These are phyloP conservation scores for Cronartium quercuum DNA, from an alignment of 1,284 basidiomycete genomes.

Conservation along the genomic window DNA sequence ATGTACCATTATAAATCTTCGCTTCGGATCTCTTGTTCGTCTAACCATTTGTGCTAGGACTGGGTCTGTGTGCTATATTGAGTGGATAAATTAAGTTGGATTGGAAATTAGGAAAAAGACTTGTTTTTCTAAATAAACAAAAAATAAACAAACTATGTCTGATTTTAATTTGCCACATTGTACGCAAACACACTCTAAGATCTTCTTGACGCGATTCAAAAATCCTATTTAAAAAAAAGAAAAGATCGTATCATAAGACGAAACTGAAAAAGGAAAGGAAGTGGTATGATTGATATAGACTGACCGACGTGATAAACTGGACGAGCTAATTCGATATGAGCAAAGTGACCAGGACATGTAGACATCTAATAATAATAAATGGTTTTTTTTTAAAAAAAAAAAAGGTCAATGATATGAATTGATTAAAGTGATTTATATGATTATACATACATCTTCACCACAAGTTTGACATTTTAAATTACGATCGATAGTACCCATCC, in stretches of 20 bases:
- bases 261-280: neutral
- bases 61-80: constrained; percentile 65
- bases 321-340: constrained; percentile 92
- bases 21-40: constrained; percentile 77
- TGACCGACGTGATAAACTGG: constrained; percentile 93
- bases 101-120: constrained; percentile 62
- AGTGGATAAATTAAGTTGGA: constrained; percentile 41
- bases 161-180: constrained; percentile 97
- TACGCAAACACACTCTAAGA: constrained; percentile 95
- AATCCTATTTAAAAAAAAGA: constrained; percentile 61
- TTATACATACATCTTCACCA: constrained; percentile 89
- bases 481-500: constrained; percentile 94
- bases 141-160: constrained; percentile 72
- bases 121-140: constrained; percentile 24
- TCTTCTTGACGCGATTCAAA: constrained; percentile 99
- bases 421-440: constrained; percentile 47
- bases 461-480: constrained; percentile 99
- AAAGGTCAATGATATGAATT: neutral
- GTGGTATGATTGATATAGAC: constrained; percentile 42
- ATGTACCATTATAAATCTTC: constrained; percentile 81
- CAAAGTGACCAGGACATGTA: constrained; percentile 83
- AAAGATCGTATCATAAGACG: neutral
- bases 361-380: constrained; percentile 41
- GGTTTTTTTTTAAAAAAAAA: no score
- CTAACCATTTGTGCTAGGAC: constrained; percentile 74